Evolutionary conservation across 2,329 filamentous ascomycete genomes (phyloP).

Genomic region (Verticillium longisporum): DNA sequence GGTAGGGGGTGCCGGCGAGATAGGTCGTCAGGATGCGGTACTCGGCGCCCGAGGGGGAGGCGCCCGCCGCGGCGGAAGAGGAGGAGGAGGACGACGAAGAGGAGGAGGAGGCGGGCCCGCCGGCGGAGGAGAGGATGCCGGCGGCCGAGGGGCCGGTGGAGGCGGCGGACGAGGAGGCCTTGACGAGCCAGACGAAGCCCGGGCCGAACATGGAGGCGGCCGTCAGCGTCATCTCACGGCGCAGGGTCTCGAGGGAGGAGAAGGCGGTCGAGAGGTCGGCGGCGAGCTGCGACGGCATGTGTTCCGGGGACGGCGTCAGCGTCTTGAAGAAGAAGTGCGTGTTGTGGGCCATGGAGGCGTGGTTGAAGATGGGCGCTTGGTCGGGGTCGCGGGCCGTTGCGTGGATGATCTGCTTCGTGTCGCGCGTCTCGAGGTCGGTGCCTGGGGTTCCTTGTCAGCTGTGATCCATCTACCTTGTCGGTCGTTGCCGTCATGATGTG

Average conservation of each 20-base stretch:
- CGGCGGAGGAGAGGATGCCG: constrained; percentile 75
- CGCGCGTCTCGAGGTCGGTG: constrained; percentile 54
- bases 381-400: constrained; percentile 72
- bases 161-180: constrained; percentile 47
- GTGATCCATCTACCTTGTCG: not conserved
- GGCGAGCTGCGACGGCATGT: constrained; percentile 51
- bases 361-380: constrained; percentile 81
- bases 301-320: constrained; percentile 32
- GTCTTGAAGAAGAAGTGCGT: constrained; percentile 74
- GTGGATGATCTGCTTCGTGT: constrained; percentile 62
- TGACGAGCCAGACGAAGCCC: constrained; percentile 93
- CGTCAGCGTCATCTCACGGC: constrained; percentile 70
- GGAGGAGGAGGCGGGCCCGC: constrained; percentile 67
- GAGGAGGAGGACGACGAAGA: constrained; percentile 43
- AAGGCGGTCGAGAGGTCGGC: constrained; percentile 62
- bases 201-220: constrained; percentile 92
- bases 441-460: constrained; percentile 33
- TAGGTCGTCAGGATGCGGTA: constrained; percentile 80
- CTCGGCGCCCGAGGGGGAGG: constrained; percentile 81
- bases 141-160: constrained; percentile 56
- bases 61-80: constrained; percentile 36
- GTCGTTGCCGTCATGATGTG: not conserved
- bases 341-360: constrained; percentile 94
- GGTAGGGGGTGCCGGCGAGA: constrained; percentile 82
- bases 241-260: constrained; percentile 75